Base-by-base conservation (phyloP, 2,329 filamentous ascomycete species). In the Mariannaea elegans region DNA sequence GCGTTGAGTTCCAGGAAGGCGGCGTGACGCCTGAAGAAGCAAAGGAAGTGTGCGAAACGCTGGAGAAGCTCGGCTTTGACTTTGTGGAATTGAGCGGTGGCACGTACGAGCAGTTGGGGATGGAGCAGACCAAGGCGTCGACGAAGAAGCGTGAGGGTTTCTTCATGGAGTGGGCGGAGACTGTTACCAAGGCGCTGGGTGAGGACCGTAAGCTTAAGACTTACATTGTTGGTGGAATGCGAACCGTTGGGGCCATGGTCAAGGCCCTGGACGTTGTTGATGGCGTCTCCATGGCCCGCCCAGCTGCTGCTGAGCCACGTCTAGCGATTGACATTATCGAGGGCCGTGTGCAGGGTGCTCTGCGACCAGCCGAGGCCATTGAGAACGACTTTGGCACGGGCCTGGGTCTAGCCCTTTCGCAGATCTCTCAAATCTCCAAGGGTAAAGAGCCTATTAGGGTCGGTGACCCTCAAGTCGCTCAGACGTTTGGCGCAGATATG, bases 21-120 rank as follows among this genome's bases (percentile, higher is more conserved):
- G 84, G 84, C 1, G 80, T 86, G 5, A 76, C 77, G 29, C 74
- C 83, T 3, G 78, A 82, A 1, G 85, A 87, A 51, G 81, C 82
- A 0, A 76, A 75, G 21, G 75, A 81, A 48, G 73, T 87, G 32
- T 81, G 78, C 68, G 67, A 74, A 12, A 70, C 76, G 2, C 76
- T 87, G 1, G 82, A 86, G 63, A 66, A 75, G 21, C 78, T 82
- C 56, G 73, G 70, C 12, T 81, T 87, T 34, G 80, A 86, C 70
- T 85, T 87, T 67, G 82, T 89, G 6, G 86, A 89, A 73, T 76
- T 89, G 1, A 82, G 77, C 2, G 86, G 86, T 19, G 86, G 86
- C 1, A 88, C 85, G 0, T 87, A 86, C 67, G 82, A 88, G 74
- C 70, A 76, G 23, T 69, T 84, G 2, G 81, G 80, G 0, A 81